Evolutionary conservation across 148 eudicot species (phyloP), one percentile per base, ranked within the genome.

Genomic region (Euryodendron excelsum): DNA sequence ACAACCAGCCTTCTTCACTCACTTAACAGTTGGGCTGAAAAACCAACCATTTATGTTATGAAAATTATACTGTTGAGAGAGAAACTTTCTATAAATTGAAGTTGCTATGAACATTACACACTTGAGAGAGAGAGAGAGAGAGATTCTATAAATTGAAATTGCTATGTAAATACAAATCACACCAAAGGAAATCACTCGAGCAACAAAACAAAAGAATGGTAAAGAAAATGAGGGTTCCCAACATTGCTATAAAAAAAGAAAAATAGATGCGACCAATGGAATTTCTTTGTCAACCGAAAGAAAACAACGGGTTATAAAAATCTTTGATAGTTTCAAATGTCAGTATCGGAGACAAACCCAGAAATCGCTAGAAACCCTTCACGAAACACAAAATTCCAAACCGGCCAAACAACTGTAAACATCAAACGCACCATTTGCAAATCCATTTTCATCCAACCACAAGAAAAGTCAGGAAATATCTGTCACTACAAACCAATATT

Each of bases 321-420:
- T 61, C 76, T 55, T 64, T 14, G 50, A 64, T 27, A 69, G 34
- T 69, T 78, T 72, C 39, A 55, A 44, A 44, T 9, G 72, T 70
- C 80, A 47, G 66, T 11, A 70, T 75, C 78, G 33, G 66, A 23
- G 48, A 70, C 48, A 70, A 72, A 34, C 66, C 80, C 84, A 82
- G 82, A 84, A 86, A 85, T 34, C 74, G 78, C 79, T 78, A 83
- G 83, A 82, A 72, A 75, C 48, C 44, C 28, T 81, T 68, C 75
- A 79, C 83, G 13, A 69, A 1, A 69, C 78, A 77, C 82, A 79
- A 83, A 41, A 41, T 53, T 41, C 81, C 72, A 52, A 75, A 81
- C 79, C 78, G 44, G 63, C 70, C 44, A 76, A 77, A 41, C 75
- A 64, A 75, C 66, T 74, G 62, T n/a, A 33, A 78, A 80, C 78